Evolutionary conservation across 345 rosid species (phyloP).

Genomic region (Eucalyptus marginata): DNA sequence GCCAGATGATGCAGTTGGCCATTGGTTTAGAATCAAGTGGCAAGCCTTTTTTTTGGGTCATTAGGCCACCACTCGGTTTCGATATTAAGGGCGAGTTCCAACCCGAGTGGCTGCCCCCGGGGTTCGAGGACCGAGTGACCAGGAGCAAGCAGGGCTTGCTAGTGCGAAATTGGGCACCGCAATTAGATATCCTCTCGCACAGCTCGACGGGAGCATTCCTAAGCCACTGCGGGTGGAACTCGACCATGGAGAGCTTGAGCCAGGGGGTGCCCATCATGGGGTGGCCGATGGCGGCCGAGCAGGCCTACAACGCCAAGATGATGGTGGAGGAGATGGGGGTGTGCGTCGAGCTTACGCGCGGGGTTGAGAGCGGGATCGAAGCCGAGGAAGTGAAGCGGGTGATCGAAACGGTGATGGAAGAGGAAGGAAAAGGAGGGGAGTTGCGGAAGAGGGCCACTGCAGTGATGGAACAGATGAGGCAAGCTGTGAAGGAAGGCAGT

Average conservation of each 20-base stretch:
- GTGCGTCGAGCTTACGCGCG: conserved; percentile 23
- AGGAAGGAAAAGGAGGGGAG: background rate
- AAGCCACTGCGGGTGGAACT: conserved; percentile 52
- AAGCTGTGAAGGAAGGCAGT: conserved; percentile 7
- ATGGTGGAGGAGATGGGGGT: conserved; percentile 41
- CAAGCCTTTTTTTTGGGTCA: conserved; percentile 34
- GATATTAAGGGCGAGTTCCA: conserved; percentile 16
- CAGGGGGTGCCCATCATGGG: conserved; percentile 34
- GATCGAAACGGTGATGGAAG: background rate
- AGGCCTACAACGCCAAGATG: conserved; percentile 32
- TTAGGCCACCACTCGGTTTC: conserved; percentile 29
- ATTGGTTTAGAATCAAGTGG: conserved; percentile 22
- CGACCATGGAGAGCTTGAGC: conserved; percentile 34
- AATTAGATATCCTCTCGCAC: conserved; percentile 32
- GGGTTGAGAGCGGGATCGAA: background rate
- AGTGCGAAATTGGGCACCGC: conserved; percentile 39
- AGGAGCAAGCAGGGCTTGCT: conserved; percentile 10
- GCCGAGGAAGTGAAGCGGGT: conserved; percentile 11
- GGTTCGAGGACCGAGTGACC: conserved; percentile 16
- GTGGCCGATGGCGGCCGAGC: conserved; percentile 45
- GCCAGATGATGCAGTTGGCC: conserved; percentile 35
- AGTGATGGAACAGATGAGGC: background rate
- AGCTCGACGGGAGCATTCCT: conserved; percentile 24
- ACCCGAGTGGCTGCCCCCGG: conserved; percentile 32
- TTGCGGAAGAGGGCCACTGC: conserved; percentile 8